These are phyloP conservation scores for Apophysomyces variabilis DNA, from an alignment of 371 early-diverging fungal species.

Conservation along the genomic window DNA sequence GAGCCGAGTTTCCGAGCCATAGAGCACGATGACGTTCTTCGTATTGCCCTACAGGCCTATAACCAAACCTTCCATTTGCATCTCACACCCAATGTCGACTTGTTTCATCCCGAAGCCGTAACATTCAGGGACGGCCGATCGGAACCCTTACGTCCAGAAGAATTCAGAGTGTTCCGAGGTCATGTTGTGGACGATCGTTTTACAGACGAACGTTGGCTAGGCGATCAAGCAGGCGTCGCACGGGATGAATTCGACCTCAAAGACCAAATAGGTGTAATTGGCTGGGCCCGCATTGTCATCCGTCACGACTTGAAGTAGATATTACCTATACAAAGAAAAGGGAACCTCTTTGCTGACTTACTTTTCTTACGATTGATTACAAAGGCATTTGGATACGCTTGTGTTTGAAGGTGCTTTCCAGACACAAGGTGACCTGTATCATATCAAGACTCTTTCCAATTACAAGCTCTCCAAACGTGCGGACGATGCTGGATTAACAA, in stretches of 20 bases:
- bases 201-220: constrained; percentile 41
- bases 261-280: constrained; percentile 45
- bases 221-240: constrained; percentile 36
- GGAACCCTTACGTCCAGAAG: constrained; percentile 27
- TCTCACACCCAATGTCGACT: constrained; percentile 73
- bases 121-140: constrained; percentile 30
- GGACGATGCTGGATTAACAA: constrained; percentile 57
- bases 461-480: constrained; percentile 64
- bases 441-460: constrained; percentile 62
- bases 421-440: constrained; percentile 61
- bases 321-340: background rate
- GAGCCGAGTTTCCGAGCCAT: constrained; percentile 32
- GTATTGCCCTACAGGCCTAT: constrained; percentile 67
- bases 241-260: constrained; percentile 34
- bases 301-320: constrained; percentile 54
- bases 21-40: constrained; percentile 64
- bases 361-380: constrained; percentile 27
- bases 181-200: constrained; percentile 35
- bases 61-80: constrained; percentile 77
- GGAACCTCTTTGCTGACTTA: background rate
- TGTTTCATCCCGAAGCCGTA: constrained; percentile 77
- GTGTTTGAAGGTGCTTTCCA: constrained; percentile 72
- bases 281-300: constrained; percentile 76
- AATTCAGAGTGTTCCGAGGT: constrained; percentile 48
- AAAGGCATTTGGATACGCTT: constrained; percentile 34